These are phyloP conservation scores for Diaporthe sp. DNA, from an alignment of 2,329 filamentous ascomycete species.

Conservation along the genomic window DNA sequence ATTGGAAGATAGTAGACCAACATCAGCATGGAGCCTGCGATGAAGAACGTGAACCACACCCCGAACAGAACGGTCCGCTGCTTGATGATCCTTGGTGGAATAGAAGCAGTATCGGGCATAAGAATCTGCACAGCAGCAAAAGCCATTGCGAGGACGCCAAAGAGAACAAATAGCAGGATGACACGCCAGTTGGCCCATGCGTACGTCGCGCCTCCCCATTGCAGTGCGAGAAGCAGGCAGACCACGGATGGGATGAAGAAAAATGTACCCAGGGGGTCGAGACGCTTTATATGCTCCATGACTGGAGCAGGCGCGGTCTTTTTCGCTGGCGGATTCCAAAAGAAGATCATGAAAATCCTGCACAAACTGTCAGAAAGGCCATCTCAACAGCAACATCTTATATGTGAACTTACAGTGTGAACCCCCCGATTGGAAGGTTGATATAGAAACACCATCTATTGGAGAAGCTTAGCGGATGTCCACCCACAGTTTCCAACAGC, in stretches of 20 bases:
- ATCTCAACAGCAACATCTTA: no score
- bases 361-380: neutral
- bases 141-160: constrained; percentile 57
- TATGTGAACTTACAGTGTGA: constrained; percentile 51
- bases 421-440: constrained; percentile 67
- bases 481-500: neutral
- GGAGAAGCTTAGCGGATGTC: neutral
- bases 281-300: constrained; percentile 60
- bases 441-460: constrained; percentile 69
- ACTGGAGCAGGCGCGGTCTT: constrained; percentile 47
- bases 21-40: constrained; percentile 65
- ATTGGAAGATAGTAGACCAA: constrained; percentile 66
- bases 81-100: constrained; percentile 66
- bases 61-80: constrained; percentile 67
- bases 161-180: constrained; percentile 66
- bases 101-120: constrained; percentile 67
- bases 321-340: constrained; percentile 58
- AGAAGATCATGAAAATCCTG: constrained; percentile 58
- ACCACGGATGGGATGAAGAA: constrained; percentile 72
- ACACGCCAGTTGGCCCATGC: constrained; percentile 66
- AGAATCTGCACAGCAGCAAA: constrained; percentile 66
- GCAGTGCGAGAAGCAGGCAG: constrained; percentile 71
- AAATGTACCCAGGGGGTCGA: constrained; percentile 71
- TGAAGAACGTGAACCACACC: constrained; percentile 59
- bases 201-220: constrained; percentile 71